Evolutionary conservation across 306 rosid genomes (phyloP).

Genomic region (Myrica gale): DNA sequence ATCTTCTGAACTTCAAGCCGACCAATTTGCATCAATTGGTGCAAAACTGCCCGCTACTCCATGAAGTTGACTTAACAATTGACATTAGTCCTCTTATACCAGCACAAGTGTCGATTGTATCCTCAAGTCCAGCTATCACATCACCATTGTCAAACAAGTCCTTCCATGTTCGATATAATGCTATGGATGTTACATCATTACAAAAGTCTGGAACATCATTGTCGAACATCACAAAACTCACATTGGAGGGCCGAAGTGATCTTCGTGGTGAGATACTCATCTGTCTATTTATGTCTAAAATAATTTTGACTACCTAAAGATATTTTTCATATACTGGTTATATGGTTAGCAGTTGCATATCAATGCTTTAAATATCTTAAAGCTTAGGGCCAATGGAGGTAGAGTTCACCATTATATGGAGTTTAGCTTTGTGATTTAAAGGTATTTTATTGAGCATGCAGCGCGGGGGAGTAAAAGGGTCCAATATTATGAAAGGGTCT

Average conservation of each 20-base stretch:
- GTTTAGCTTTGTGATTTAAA: not conserved
- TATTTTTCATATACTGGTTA: not conserved
- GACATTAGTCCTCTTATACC: slow-evolving; percentile 67
- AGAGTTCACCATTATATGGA: not conserved
- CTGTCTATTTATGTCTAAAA: not conserved
- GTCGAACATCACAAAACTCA: slow-evolving; percentile 57
- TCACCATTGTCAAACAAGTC: slow-evolving; percentile 34
- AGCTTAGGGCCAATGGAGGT: not conserved
- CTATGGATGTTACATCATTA: slow-evolving; percentile 34
- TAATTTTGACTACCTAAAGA: not conserved
- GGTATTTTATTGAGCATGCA: not conserved
- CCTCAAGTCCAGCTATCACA: slow-evolving; percentile 39
- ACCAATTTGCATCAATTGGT: slow-evolving; percentile 41
- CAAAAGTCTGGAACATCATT: slow-evolving; percentile 33
- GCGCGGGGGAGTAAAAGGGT: no score
- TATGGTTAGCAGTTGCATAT: not conserved
- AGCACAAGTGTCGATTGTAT: slow-evolving; percentile 41
- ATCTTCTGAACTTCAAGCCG: slow-evolving; percentile 51
- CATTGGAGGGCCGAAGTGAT: slow-evolving; percentile 75
- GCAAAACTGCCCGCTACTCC: slow-evolving; percentile 50
- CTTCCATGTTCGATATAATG: slow-evolving; percentile 20
- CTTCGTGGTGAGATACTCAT: slow-evolving; percentile 55
- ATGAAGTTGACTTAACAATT: slow-evolving; percentile 63
- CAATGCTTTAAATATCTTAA: not conserved
- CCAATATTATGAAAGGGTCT: no score